Evolutionary conservation across 345 rosid species (phyloP), one percentile per base, ranked within the genome.

Genomic region (Zanthoxylum bungeanum): DNA sequence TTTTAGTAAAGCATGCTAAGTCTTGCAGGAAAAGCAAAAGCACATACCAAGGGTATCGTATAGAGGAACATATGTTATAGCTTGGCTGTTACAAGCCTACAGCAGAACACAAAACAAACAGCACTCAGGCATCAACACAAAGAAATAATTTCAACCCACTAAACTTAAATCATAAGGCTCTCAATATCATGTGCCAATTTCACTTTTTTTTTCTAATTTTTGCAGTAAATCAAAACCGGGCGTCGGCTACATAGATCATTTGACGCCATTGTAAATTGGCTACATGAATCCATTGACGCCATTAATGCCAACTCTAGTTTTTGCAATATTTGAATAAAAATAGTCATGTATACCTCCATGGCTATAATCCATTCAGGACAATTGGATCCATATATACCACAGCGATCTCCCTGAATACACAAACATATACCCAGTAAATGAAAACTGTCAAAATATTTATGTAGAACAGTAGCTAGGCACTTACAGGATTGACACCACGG

Each of bases 291-390:
- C n/a, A n/a, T n/a, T n/a, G n/a, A n/a, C n/a, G n/a, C n/a, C n/a
- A n/a, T n/a, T n/a, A n/a, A n/a, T n/a, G n/a, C n/a, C n/a, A n/a
- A n/a, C n/a, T n/a, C n/a, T n/a, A n/a, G n/a, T n/a, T n/a, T n/a
- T n/a, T n/a, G n/a, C n/a, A n/a, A n/a, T n/a, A n/a, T n/a, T n/a
- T n/a, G n/a, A n/a, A n/a, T n/a, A n/a, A n/a, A n/a, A n/a, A n/a
- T n/a, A n/a, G n/a, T n/a, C n/a, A n/a, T n/a, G n/a, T 36, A 44
- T 84, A 91, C 97, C 98, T 90, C 93, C 99, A 90, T 92, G 2
- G 91, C 80, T 34, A 82, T 79, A 52, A 95, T 84, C 99, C 99
- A 94, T 79, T 92, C 86, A 10, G 97, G 93, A 77, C 89, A 83
- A 72, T 94, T 94, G 47, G 93, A 80, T 22, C 98, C 97, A n/a